Evolutionary conservation across 192 early-diverging fungal species (phyloP).

Genomic region (Coemansia sp.): DNA sequence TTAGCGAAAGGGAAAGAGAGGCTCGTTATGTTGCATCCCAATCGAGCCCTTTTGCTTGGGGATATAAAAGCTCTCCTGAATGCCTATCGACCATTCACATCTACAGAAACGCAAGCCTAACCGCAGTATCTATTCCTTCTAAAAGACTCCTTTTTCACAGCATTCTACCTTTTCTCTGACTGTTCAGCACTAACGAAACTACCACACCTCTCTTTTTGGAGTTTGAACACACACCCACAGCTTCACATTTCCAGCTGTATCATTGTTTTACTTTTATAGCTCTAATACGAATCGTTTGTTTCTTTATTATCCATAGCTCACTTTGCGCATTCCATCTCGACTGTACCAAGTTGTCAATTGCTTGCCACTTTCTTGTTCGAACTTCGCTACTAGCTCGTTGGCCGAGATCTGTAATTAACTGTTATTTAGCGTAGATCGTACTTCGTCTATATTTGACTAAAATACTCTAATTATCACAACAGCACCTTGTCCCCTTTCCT

Average conservation of each 20-base stretch:
- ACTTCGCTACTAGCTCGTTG: background rate
- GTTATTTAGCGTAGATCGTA: constrained; percentile 6
- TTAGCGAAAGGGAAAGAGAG: background rate
- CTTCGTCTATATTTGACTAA: background rate
- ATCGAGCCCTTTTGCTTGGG: background rate
- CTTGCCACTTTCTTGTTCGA: background rate
- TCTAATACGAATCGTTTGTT: background rate
- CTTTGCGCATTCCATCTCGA: background rate
- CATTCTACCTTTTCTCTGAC: background rate
- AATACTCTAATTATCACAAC: background rate
- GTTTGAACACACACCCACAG: background rate
- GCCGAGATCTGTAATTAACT: background rate
- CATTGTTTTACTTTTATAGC: too few species aligned
- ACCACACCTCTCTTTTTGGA: background rate
- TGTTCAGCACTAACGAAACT: background rate
- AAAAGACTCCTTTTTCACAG: background rate
- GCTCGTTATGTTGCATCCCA: background rate
- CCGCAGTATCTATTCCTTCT: background rate
- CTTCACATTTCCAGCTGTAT: too few species aligned
- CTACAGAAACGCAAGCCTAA: background rate
- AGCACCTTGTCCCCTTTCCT: background rate
- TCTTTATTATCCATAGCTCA: background rate
- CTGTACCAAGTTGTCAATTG: background rate
- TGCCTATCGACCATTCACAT: background rate
- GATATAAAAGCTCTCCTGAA: background rate